Percentiles rank a stretch among this genome's conserved stretches.
These are phyloP conservation scores for Penicillium pulvis DNA, from an alignment of 495 filamentous ascomycete genomes.

Conservation along the genomic window DNA sequence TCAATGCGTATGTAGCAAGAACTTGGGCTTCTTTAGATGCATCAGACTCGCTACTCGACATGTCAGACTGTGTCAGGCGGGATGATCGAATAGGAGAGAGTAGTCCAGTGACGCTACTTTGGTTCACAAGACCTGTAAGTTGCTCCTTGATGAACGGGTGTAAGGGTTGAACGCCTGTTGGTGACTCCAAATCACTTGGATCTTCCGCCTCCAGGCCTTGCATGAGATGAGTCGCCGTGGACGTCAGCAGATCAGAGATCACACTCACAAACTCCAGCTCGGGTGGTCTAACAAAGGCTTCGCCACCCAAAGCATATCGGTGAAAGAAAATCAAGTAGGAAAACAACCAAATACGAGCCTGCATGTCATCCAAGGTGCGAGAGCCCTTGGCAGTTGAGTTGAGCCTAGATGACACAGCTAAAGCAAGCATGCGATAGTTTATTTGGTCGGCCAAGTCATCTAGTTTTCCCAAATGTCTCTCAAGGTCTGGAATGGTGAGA, in stretches of 20 bases:
- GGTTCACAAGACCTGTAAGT: constrained; percentile 64
- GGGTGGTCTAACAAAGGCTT: constrained; percentile 40
- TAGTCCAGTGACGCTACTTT: constrained; percentile 63
- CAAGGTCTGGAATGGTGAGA: constrained; percentile 52
- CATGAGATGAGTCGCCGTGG: constrained; percentile 60
- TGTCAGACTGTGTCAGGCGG: constrained; percentile 29
- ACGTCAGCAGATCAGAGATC: constrained; percentile 63
- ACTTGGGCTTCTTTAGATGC: constrained; percentile 64
- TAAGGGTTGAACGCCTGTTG: constrained; percentile 38
- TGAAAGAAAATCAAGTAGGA: constrained; percentile 80
- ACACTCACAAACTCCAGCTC: constrained; percentile 65
- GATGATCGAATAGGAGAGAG: constrained; percentile 47
- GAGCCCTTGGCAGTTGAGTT: constrained; percentile 30
- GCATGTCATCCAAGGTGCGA: constrained; percentile 29
- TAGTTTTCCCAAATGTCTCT: constrained; percentile 42
- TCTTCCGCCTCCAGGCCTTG: constrained; percentile 56
- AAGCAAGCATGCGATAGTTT: constrained; percentile 57
- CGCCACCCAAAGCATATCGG: constrained; percentile 49
- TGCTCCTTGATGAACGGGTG: constrained; percentile 61
- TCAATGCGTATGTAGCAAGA: constrained; percentile 85
- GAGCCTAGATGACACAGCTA: constrained; percentile 43
- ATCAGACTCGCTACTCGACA: constrained; percentile 27
- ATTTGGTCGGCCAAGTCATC: constrained; percentile 50
- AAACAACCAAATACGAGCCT: constrained; percentile 69
- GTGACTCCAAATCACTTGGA: constrained; percentile 33